Conservation (phyloP, 192 early-diverging fungal species). For the Coemansia sp. region DNA sequence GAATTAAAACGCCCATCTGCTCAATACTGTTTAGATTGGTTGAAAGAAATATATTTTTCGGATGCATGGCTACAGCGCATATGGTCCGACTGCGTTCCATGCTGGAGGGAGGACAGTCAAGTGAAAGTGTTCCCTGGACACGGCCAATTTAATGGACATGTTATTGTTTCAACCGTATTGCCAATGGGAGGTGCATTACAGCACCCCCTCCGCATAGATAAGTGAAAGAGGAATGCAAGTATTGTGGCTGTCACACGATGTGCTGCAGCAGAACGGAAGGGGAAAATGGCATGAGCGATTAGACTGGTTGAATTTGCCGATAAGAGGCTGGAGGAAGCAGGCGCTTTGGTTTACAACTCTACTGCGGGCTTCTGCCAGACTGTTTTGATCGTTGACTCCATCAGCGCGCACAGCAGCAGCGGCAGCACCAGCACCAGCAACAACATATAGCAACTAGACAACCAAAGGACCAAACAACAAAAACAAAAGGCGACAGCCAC, state of each 20-base stretch:
- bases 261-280: background rate
- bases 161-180: background rate
- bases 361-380: background rate
- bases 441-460: background rate
- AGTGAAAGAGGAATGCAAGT: background rate
- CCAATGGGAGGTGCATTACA: background rate
- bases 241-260: conserved; percentile 10
- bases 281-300: background rate
- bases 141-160: conserved; percentile 4
- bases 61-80: conserved; percentile 1
- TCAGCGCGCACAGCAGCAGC: background rate
- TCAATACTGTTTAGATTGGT: background rate
- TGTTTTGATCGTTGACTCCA: background rate
- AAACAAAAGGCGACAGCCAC: background rate
- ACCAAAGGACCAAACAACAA: background rate
- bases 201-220: background rate
- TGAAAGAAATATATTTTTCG: background rate
- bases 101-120: background rate
- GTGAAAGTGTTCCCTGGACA: background rate
- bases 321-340: background rate
- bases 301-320: background rate
- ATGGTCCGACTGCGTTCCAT: background rate
- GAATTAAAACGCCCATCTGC: background rate
- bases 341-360: background rate
- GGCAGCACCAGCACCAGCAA: background rate